Evolutionary conservation across 306 rosid genomes (phyloP).

Genomic region (Dalbergia oliveri): DNA sequence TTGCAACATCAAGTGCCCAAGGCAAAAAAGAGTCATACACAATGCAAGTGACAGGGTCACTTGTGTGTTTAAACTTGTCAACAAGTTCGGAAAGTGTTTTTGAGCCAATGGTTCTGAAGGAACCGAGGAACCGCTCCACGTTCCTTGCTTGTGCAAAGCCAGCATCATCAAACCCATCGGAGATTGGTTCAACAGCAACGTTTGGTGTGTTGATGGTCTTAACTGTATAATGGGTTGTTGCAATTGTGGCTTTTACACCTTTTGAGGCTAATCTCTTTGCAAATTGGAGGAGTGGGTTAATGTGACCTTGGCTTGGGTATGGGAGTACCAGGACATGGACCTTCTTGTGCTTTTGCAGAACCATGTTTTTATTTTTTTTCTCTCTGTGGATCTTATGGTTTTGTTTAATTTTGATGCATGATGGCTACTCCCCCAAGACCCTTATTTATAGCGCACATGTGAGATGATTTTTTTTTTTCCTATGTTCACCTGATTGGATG

Average conservation of each 20-base stretch:
- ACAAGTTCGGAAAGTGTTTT: conserved; percentile 48
- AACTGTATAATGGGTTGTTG: conserved; percentile 60
- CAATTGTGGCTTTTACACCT: conserved; percentile 58
- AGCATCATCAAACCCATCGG: conserved; percentile 64
- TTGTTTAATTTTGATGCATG: background rate
- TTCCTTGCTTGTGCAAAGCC: conserved; percentile 60
- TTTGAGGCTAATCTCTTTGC: conserved; percentile 58
- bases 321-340: conserved; percentile 57
- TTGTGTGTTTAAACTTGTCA: conserved; percentile 1
- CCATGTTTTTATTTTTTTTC: conserved; percentile 19
- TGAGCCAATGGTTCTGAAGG: conserved; percentile 56
- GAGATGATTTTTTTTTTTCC: background rate
- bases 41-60: conserved; percentile 52
- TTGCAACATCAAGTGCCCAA: conserved; percentile 67
- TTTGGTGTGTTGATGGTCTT: conserved; percentile 49
- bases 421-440: background rate
- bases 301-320: conserved; percentile 69
- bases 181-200: conserved; percentile 62
- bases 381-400: background rate
- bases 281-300: conserved; percentile 62
- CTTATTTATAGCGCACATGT: conserved; percentile 1
- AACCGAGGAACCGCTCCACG: conserved; percentile 41
- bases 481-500: no score
- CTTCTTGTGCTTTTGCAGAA: background rate
- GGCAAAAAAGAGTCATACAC: conserved; percentile 62